Evolutionary conservation across 306 rosid species (phyloP).

Genomic region (Cucumis hystrix): DNA sequence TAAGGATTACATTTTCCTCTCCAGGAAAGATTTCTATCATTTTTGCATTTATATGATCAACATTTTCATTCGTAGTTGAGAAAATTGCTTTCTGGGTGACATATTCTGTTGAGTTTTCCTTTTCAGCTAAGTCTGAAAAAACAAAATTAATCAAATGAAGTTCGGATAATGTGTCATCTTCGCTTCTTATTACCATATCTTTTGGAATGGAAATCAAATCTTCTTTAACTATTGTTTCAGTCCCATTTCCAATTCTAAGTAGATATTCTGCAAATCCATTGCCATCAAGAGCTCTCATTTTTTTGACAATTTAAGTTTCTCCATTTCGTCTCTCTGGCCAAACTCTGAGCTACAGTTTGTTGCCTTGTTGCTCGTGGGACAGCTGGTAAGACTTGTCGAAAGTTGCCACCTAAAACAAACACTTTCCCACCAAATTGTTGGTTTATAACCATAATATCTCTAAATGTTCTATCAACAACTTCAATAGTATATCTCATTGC

Average conservation of each 20-base stretch:
- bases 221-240: background rate
- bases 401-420: background rate
- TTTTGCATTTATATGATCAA: background rate
- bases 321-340: too few relatives aligned
- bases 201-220: too few relatives aligned
- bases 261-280: too few relatives aligned
- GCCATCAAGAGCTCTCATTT: background rate
- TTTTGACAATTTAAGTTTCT: background rate
- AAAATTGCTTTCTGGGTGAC: background rate
- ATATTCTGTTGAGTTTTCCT: background rate
- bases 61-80: background rate
- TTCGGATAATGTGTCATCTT: background rate
- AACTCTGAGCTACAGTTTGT: too few relatives aligned
- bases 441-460: too few relatives aligned
- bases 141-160: background rate
- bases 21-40: too few relatives aligned
- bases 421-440: too few relatives aligned
- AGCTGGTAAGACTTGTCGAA: background rate
- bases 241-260: background rate
- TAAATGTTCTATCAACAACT: too few relatives aligned
- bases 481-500: too few relatives aligned
- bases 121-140: background rate
- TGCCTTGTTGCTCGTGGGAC: background rate
- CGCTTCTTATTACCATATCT: background rate
- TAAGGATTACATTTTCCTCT: too few relatives aligned